A percentile compares a stretch with the other conserved stretches of the same genome.
These are phyloP conservation scores for Aspergillus latus DNA, from an alignment of 2,329 filamentous ascomycete species.

Conservation along the genomic window DNA sequence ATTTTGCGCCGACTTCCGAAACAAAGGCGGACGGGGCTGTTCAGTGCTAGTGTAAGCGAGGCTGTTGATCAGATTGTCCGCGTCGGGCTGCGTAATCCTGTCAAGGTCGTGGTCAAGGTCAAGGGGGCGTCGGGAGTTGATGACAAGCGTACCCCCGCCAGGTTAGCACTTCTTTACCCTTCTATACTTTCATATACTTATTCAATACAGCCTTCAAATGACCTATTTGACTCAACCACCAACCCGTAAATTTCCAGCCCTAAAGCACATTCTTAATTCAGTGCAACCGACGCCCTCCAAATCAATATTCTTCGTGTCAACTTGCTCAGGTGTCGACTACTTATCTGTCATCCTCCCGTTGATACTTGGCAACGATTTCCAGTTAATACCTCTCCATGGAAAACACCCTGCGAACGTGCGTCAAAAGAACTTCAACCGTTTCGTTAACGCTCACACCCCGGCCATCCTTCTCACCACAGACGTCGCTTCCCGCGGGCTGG, in stretches of 20 bases:
- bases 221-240: slow-evolving; percentile 75
- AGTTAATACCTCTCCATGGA: slow-evolving; percentile 80
- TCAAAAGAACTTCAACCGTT: slow-evolving; percentile 81
- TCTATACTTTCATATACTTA: slow-evolving; percentile 17
- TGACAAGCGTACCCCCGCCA: slow-evolving; percentile 86
- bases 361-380: slow-evolving; percentile 67
- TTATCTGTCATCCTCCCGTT: slow-evolving; percentile 76
- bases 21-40: slow-evolving; percentile 87
- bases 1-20: slow-evolving; percentile 85
- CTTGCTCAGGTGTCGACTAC: slow-evolving; percentile 93
- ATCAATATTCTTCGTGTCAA: slow-evolving; percentile 88
- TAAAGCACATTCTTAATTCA: slow-evolving; percentile 68
- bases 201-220: slow-evolving; percentile 69
- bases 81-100: slow-evolving; percentile 87
- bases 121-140: slow-evolving; percentile 71
- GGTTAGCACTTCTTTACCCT: slow-evolving; percentile 29
- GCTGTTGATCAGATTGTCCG: slow-evolving; percentile 90
- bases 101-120: slow-evolving; percentile 92
- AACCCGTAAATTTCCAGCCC: slow-evolving; percentile 74
- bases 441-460: slow-evolving; percentile 71
- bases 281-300: slow-evolving; percentile 76
- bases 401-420: slow-evolving; percentile 88
- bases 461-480: slow-evolving; percentile 89
- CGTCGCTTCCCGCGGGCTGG: slow-evolving; percentile 83
- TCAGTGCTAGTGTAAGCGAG: slow-evolving; percentile 94